phyloP scores from a whole-genome alignment of 2,329 filamentous ascomycete genomes.

The Aureobasidium subglaciale region DNA sequence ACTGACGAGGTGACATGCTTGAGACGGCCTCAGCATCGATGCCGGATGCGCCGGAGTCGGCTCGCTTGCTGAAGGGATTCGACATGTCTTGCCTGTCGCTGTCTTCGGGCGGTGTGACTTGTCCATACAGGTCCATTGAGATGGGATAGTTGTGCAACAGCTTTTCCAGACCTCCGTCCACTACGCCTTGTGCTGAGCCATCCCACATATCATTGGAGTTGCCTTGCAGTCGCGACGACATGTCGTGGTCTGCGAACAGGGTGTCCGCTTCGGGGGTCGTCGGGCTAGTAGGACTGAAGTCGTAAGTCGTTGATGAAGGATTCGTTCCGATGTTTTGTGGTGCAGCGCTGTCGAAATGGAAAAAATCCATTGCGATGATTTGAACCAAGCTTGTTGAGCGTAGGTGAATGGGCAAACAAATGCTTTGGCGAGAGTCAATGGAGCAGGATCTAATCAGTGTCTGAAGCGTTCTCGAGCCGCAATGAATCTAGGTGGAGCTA shows the following conservation, averaged over 20 bases:
- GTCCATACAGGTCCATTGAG: constrained; percentile 25
- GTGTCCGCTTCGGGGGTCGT: not conserved
- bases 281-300: constrained; percentile 1
- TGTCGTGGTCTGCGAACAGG: not conserved
- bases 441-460: not conserved
- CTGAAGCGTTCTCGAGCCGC: not conserved
- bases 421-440: not conserved
- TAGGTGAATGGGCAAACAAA: not conserved
- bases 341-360: constrained; percentile 3
- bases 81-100: not conserved
- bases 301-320: not conserved
- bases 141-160: not conserved
- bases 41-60: not conserved
- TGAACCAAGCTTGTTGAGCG: no score
- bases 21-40: not conserved
- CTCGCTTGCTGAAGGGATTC: not conserved
- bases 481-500: not conserved
- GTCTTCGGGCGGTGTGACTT: constrained; percentile 33
- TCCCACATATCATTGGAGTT: constrained; percentile 2
- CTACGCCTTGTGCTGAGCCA: not conserved
- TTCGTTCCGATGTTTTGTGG: not conserved
- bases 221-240: not conserved
- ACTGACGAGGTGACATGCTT: not conserved
- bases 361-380: constrained; percentile 12
- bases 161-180: not conserved